Evolutionary conservation across 2,329 filamentous ascomycete genomes (phyloP).

Genomic region (Scytalidium sp.): DNA sequence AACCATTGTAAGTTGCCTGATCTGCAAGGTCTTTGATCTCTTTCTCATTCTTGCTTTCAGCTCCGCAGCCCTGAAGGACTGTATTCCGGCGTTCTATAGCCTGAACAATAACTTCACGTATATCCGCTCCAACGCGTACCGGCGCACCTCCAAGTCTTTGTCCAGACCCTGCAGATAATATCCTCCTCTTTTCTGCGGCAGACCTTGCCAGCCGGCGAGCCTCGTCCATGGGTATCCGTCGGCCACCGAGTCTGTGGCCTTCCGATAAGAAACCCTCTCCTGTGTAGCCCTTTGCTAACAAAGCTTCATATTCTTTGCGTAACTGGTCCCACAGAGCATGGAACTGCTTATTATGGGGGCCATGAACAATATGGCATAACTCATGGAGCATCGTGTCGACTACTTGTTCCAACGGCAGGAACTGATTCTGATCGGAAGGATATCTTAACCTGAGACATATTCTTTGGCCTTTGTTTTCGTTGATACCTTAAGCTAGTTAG

Average conservation of each 20-base stretch:
- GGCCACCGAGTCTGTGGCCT: constrained; percentile 71
- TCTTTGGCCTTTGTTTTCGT: constrained; percentile 71
- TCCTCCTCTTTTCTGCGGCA: constrained; percentile 68
- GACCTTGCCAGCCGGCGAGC: constrained; percentile 70
- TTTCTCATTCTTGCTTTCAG: constrained; percentile 59
- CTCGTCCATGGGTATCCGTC: constrained; percentile 64
- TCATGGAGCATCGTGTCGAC: constrained; percentile 94
- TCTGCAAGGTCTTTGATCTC: constrained; percentile 64
- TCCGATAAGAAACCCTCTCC: constrained; percentile 83
- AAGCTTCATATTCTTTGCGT: constrained; percentile 76
- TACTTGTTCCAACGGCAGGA: constrained; percentile 76
- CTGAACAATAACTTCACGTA: constrained; percentile 68
- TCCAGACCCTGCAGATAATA: constrained; percentile 59
- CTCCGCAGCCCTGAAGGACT: constrained; percentile 69
- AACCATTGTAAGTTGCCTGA: constrained; percentile 66
- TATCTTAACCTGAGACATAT: constrained; percentile 83
- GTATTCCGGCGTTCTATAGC: constrained; percentile 68
- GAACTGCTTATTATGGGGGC: constrained; percentile 80
- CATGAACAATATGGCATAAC: constrained; percentile 82
- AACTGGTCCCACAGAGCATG: constrained; percentile 87
- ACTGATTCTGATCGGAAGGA: constrained; percentile 69
- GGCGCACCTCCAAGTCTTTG: constrained; percentile 67
- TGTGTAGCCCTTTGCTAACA: constrained; percentile 79
- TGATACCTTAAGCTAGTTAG: constrained; percentile 53
- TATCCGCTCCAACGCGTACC: constrained; percentile 58